Conservation (phyloP, 2,329 filamentous ascomycete genomes). For the Cucurbitaria berberidis region DNA sequence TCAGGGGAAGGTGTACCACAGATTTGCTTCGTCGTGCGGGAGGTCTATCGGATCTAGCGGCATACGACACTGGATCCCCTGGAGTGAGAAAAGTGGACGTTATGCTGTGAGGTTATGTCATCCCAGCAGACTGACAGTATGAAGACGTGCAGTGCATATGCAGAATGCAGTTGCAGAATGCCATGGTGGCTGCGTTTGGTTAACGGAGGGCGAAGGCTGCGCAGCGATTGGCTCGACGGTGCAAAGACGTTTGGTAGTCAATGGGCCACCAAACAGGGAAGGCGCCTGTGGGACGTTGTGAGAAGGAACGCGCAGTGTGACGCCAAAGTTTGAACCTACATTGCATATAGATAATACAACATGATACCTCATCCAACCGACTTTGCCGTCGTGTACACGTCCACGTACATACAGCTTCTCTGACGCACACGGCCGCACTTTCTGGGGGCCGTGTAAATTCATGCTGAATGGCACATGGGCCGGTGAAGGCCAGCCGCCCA, state of each 20-base stretch:
- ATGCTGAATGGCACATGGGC: neutral
- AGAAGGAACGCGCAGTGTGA: slow-evolving; percentile 14
- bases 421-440: neutral
- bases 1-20: neutral
- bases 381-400: no score
- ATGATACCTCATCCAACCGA: no score
- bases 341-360: no score
- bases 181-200: neutral
- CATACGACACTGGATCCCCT: neutral
- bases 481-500: slow-evolving; percentile 8
- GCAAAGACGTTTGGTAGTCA: slow-evolving; percentile 6
- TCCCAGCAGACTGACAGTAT: slow-evolving; percentile 1
- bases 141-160: no score
- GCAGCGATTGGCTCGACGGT: neutral
- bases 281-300: slow-evolving; percentile 11
- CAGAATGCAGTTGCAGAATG: neutral
- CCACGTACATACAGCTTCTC: neutral
- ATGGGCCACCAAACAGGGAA: slow-evolving; percentile 19
- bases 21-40: neutral
- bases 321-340: slow-evolving; percentile 13
- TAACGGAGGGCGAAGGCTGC: slow-evolving; percentile 2
- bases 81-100: slow-evolving; percentile 12
- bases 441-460: no score
- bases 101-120: slow-evolving; percentile 16
- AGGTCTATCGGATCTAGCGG: slow-evolving; percentile 1